Evolutionary conservation across 352 stramenopile genomes (phyloP), one percentile per base, ranked within the genome.

Genomic region (Phytophthora kernoviae): DNA sequence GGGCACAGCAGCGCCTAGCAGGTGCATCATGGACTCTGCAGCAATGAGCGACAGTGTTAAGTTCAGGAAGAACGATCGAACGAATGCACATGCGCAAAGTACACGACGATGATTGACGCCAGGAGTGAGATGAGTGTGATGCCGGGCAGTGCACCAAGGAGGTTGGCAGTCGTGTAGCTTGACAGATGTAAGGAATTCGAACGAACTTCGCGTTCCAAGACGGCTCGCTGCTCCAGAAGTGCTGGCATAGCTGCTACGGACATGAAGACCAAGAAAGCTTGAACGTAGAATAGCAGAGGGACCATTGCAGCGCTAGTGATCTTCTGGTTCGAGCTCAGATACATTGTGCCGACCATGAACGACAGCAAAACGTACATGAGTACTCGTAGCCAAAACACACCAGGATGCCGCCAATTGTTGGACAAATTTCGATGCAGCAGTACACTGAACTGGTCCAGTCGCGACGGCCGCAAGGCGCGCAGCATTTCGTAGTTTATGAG

Each of bases 211-310:
- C 90, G 87, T 45, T 93, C 61, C 32, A 96, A 88, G 39, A 96
- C 91, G 4, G 74, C 77, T 50, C 90, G 75, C 53, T 96, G 78
- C 41, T 96, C 80, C 49, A 97, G 77, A 26, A 95, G 76, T 39
- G 88, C 87, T 1, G 91, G 91, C n/a, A 97, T 54, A 2, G 80
- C 81, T 3, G 90, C 90, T n/a, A 97, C 80, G 7, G 75, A 91
- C 88, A 97, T 98, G 69, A 96, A 97, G 22, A 94, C 85, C 43
- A 97, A 69, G 60, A 97, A 97, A 9, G 88, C 87, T 43, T 94
- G 84, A 6, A 93, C 79, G 71, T 93, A 96, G 66, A 96, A 97
- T 9, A 97, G 65, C 22, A 96, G 63, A 11, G 85, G 75, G 10
- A 87, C 74, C 39, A 85, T 73, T 0, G 65, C 58, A 2, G 60